A percentile compares a stretch with the other conserved stretches of the same genome.
phyloP scores from a whole-genome alignment of 768 basidiomycete species.

The Termitomyces sp. region DNA sequence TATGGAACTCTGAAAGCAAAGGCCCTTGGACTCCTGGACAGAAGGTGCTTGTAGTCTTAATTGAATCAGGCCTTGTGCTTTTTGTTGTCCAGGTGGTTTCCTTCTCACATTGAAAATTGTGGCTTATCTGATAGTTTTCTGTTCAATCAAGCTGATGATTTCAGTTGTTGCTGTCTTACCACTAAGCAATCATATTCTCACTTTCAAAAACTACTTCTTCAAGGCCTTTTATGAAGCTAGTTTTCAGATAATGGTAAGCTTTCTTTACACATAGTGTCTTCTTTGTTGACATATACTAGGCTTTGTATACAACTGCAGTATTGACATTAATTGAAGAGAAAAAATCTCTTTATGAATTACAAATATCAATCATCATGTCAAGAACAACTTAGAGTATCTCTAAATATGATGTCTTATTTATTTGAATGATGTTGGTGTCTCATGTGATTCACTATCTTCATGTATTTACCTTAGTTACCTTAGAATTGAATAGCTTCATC shows the following conservation, averaged over 20 bases:
- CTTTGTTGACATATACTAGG: not conserved
- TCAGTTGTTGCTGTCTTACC: no score
- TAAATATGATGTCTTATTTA: no score
- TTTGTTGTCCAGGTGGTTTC: not conserved
- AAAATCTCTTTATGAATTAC: not conserved
- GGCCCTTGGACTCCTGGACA: not conserved
- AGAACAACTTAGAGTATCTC: not conserved
- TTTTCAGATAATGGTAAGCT: not conserved
- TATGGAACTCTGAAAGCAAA: not conserved
- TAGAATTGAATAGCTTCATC: no score
- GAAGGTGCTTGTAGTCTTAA: not conserved
- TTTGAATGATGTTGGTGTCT: no score
- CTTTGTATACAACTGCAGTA: not conserved
- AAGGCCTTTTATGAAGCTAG: not conserved
- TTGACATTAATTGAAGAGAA: not conserved
- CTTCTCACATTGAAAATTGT: not conserved
- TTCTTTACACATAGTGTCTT: no score
- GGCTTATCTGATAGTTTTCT: not conserved
- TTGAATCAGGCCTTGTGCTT: not conserved
- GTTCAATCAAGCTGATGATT: not conserved
- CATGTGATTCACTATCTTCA: no score
- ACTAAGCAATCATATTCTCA: not conserved
- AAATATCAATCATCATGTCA: not conserved
- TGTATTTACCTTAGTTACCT: no score
- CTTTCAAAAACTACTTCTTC: not conserved